A percentile compares a stretch with the other conserved stretches of the same genome.
Conservation (phyloP, 768 basidiomycete genomes). For the Tephrocybe rancida region DNA sequence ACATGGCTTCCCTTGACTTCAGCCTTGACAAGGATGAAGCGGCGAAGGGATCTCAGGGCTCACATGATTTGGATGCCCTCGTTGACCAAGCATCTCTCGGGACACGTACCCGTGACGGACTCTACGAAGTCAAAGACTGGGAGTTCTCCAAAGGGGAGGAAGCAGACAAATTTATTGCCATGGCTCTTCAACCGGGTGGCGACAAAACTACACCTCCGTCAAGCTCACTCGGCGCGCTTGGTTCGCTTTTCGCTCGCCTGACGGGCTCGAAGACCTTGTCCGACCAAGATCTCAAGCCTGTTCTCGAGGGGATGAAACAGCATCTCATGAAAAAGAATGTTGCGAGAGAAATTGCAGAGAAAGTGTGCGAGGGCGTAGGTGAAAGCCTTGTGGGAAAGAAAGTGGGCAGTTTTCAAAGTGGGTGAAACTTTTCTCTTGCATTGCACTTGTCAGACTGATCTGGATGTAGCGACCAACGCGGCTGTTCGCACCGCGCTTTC, state of each 20-base stretch:
- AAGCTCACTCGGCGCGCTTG: slow-evolving; percentile 63
- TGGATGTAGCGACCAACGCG: slow-evolving; percentile 70
- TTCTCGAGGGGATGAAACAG: slow-evolving; percentile 93
- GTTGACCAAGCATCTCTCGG: slow-evolving; percentile 79
- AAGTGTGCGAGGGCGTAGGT: slow-evolving; percentile 94
- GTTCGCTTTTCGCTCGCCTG: slow-evolving; percentile 80
- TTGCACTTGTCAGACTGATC: slow-evolving; percentile 5
- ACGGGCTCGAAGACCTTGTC: slow-evolving; percentile 86
- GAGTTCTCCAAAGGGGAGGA: slow-evolving; percentile 60
- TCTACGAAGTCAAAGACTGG: slow-evolving; percentile 76
- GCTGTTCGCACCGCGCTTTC: slow-evolving; percentile 86
- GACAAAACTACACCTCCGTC: slow-evolving; percentile 34
- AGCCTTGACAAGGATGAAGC: slow-evolving; percentile 58
- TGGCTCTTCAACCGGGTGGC: slow-evolving; percentile 52
- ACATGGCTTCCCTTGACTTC: slow-evolving; percentile 95
- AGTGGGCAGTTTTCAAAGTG: slow-evolving; percentile 88
- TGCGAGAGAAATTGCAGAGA: slow-evolving; percentile 92
- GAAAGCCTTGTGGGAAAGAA: slow-evolving; percentile 89
- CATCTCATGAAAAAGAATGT: slow-evolving; percentile 99
- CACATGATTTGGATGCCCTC: slow-evolving; percentile 59
- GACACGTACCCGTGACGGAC: slow-evolving; percentile 68
- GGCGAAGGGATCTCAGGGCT: slow-evolving; percentile 27
- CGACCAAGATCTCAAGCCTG: slow-evolving; percentile 82
- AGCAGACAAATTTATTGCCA: slow-evolving; percentile 56
- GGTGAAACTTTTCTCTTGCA: slow-evolving; percentile 23